Conservation (phyloP, 2,329 filamentous ascomycete genomes). For the Fusarium sp. region DNA sequence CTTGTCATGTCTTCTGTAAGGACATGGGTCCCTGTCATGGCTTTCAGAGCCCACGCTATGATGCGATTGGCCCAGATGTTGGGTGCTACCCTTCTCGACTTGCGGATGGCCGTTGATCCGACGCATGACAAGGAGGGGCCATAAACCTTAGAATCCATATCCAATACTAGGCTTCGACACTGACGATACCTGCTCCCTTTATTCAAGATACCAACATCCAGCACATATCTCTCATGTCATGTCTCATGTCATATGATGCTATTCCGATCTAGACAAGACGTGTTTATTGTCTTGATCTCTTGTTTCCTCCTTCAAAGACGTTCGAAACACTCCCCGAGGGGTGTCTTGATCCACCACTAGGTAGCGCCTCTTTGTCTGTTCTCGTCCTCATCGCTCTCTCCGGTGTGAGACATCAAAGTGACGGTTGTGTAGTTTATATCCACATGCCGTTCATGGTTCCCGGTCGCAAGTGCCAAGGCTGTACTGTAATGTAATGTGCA, state of each 20-base stretch:
- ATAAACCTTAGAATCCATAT: slow-evolving; percentile 1
- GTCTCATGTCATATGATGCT: slow-evolving; percentile 9
- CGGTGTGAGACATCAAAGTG: slow-evolving; percentile 21
- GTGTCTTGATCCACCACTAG: slow-evolving; percentile 6
- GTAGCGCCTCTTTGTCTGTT: slow-evolving; percentile 16
- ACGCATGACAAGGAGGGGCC: slow-evolving; percentile 7
- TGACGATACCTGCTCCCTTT: slow-evolving; percentile 13
- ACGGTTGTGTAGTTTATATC: slow-evolving; percentile 28
- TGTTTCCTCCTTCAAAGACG: background rate
- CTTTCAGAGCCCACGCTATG: background rate
- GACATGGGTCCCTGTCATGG: slow-evolving; percentile 22
- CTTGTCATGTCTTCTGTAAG: slow-evolving; percentile 26
- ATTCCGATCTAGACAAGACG: slow-evolving; percentile 20
- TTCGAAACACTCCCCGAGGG: slow-evolving; percentile 2
- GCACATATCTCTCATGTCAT: background rate
- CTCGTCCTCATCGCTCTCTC: slow-evolving; percentile 26
- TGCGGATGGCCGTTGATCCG: slow-evolving; percentile 30
- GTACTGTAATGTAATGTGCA: background rate
- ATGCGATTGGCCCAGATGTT: slow-evolving; percentile 14
- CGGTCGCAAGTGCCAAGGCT: slow-evolving; percentile 4
- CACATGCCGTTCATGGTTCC: slow-evolving; percentile 35
- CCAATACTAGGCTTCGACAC: background rate
- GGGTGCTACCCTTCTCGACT: slow-evolving; percentile 12
- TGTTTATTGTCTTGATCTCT: slow-evolving; percentile 6
- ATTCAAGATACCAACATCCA: slow-evolving; percentile 4